A percentile compares a stretch with the other conserved stretches of the same genome.
Evolutionary conservation across 2,329 filamentous ascomycete species (phyloP).

Genomic region (Sporothrix curviconia): DNA sequence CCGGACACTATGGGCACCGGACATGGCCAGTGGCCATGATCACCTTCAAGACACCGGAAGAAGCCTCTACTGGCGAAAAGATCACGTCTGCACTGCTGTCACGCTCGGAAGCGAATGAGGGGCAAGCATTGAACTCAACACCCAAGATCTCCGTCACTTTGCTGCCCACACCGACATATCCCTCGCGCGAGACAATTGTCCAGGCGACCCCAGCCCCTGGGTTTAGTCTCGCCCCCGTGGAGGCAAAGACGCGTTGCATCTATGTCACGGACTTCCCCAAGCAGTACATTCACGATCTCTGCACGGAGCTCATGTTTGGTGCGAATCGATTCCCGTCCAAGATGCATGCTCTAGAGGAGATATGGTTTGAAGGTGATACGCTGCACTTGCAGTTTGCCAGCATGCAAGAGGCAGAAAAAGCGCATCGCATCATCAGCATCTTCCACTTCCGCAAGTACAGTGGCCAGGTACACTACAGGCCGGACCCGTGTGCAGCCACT

Average conservation of each 20-base stretch:
- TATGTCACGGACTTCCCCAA: conserved; percentile 13
- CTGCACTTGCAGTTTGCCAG: conserved; percentile 18
- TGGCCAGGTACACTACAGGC: neutral
- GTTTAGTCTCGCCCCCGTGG: neutral
- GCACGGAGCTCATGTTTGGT: conserved; percentile 13
- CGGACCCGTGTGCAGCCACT: conserved; percentile 13
- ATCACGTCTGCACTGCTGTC: neutral
- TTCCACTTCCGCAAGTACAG: conserved; percentile 17
- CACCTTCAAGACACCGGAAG: conserved; percentile 12
- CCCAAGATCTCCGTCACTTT: neutral
- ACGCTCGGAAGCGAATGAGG: neutral
- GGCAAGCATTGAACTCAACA: too few species aligned
- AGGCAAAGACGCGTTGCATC: conserved; percentile 15
- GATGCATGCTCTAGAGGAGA: conserved; percentile 14
- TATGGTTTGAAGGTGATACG: conserved; percentile 16
- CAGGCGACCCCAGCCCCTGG: too few species aligned
- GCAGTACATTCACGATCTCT: conserved; percentile 13
- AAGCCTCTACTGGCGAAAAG: neutral
- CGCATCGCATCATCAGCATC: conserved; percentile 1
- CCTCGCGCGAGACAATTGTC: neutral
- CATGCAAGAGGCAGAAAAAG: conserved; percentile 14
- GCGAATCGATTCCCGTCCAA: neutral
- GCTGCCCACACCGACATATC: conserved; percentile 16
- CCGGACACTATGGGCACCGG: neutral
- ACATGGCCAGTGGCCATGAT: conserved; percentile 12